Evolutionary conservation across 1,284 basidiomycete species (phyloP), one percentile per base, ranked within the genome.

Genomic region (Acaromyces ingoldii): DNA sequence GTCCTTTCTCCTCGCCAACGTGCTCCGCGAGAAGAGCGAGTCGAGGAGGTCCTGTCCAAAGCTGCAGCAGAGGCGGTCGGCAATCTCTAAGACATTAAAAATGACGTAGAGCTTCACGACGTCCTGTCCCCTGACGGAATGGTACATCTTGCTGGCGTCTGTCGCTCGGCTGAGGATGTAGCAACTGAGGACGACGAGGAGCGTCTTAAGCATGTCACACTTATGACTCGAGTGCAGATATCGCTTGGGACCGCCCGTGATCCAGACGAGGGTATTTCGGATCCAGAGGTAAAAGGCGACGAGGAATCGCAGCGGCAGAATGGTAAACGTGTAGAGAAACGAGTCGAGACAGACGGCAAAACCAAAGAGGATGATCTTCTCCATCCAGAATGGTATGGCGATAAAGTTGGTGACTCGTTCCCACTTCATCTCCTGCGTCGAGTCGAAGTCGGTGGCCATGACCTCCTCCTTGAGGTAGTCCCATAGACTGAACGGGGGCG

Each of bases 1-100:
- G 55, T 77, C 78, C 59, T 75, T 66, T 13, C 76, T 62, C 6
- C 77, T 82, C 39, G 88, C 85, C 17, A 97, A 79, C 0, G 91
- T 96, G 17, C 89, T 90, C 3, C 88, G 81, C 3, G 93, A 96
- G 76, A 97, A 98, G 22, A 99, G 80, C 60, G 91, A 95, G 72
- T 99, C 95, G 4, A 97, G 81, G 49, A 98, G 85, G 70, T 99
- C 95, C 77, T 98, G 95, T 1, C 95, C 95, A 65, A 99, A 95
- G 2, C 91, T 93, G 45, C 91, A 88, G 75, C 91, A 96, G 7
- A 99, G 79, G 26, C 91, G 81, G 76, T 99, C 95, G 17, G 86
- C 92, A 60, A 99, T 97, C 90, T 75, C 72, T 48, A 75, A 60
- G 37, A 75, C 93, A 76, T 97, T 98, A 80, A 97, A 99, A 57